A percentile compares a stretch with the other conserved stretches of the same genome.
Conservation (phyloP, 1,284 basidiomycete species). For the Pisolithus thermaeus region DNA sequence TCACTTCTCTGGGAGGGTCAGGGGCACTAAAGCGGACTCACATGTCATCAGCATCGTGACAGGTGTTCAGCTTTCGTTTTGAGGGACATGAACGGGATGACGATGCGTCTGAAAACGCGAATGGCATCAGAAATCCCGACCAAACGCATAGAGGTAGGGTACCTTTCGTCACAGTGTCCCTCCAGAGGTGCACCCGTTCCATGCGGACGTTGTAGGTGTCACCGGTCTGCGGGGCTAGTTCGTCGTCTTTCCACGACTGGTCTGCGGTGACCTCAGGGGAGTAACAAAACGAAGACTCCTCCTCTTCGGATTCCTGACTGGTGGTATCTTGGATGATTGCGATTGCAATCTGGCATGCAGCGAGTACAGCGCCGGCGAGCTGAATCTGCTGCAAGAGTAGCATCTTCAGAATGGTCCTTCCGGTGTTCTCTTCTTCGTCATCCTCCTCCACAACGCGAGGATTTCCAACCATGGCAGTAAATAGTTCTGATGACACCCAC, state of each 20-base stretch:
- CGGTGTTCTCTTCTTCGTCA: too few relatives aligned
- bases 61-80: conserved; percentile 24
- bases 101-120: conserved; percentile 5
- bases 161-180: conserved; percentile 40
- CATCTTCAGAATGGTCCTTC: too few relatives aligned
- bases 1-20: conserved; percentile 3
- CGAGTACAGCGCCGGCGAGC: too few relatives aligned
- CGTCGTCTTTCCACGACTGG: conserved; percentile 15
- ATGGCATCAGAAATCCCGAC: conserved; percentile 5
- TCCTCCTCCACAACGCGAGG: too few relatives aligned
- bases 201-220: conserved; percentile 49
- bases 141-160: not conserved
- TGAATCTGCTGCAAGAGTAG: too few relatives aligned
- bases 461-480: too few relatives aligned
- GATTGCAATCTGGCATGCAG: too few relatives aligned
- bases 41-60: conserved; percentile 35
- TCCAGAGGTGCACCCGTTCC: conserved; percentile 59
- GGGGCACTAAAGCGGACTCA: conserved; percentile 28
- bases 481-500: too few relatives aligned
- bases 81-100: conserved; percentile 12
- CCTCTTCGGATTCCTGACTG: conserved; percentile 28
- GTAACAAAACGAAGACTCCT: conserved; percentile 57
- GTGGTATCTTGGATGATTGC: too few relatives aligned
- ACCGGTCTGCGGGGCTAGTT: conserved; percentile 29
- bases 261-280: conserved; percentile 47